A percentile compares a stretch with the other conserved stretches of the same genome.
These are phyloP conservation scores for Eucalyptus virginea DNA, from an alignment of 345 rosid genomes.

Conservation along the genomic window DNA sequence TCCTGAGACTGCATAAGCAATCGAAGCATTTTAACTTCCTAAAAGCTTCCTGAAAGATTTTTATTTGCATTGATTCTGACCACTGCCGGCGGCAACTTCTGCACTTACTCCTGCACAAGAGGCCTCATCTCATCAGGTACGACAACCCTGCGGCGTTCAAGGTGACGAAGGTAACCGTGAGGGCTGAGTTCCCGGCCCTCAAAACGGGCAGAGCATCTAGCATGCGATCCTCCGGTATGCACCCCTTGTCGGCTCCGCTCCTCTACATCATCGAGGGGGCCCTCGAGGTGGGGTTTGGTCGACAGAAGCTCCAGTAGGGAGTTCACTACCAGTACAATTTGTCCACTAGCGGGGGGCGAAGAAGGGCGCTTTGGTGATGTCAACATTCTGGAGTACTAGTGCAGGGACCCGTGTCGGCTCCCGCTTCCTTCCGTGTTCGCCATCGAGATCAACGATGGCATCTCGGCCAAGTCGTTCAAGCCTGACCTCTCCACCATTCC, in stretches of 20 bases:
- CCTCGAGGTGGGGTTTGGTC: background rate
- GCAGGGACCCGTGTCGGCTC: background rate
- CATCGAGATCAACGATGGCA: background rate
- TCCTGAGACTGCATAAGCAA: background rate
- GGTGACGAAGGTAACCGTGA: background rate
- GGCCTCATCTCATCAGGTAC: background rate
- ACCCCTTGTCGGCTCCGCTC: constrained; percentile 1
- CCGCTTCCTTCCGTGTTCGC: background rate
- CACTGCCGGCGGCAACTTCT: background rate
- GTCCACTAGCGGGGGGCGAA: background rate
- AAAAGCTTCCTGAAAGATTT: background rate
- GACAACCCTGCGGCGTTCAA: background rate
- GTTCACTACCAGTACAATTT: background rate
- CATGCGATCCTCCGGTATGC: background rate
- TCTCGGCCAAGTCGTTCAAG: background rate
- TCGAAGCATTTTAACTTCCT: background rate
- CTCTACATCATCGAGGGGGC: background rate
- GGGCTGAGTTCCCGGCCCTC: constrained; percentile 2
- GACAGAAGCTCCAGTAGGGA: background rate
- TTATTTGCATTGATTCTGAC: background rate
- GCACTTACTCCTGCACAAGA: background rate
- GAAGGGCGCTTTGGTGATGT: background rate
- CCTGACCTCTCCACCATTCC: background rate
- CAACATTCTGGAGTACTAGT: constrained; percentile 5
- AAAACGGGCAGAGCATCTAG: constrained; percentile 3